Evolutionary conservation across 176 grass and related monocot species (phyloP), one percentile per base, ranked within the genome.

Genomic region (Sorghum bicolor): DNA sequence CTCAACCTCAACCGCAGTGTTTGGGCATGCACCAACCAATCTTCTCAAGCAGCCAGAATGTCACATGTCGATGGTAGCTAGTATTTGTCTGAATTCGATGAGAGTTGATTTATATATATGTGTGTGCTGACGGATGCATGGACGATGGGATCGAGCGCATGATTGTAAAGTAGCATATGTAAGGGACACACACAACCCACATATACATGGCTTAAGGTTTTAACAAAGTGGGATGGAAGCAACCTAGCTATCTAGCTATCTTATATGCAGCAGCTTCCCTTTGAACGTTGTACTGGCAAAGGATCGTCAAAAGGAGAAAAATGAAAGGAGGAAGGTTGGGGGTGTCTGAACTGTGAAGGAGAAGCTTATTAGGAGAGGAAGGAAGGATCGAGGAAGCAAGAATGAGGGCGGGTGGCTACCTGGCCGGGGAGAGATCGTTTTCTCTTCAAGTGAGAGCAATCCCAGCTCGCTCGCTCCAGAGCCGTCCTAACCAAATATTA

Each of bases 371-470:
- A 64, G 50, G 22, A 25, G 22, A 33, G 34, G 41, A 30, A 14
- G 40, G 24, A 17, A 39, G 1, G 61, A 14, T 31, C 11, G 41
- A 44, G 44, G 29, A 1, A 44, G 44, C n/a, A 1, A 12, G 62
- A 22, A 19, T 52, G 47, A 58, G 73, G 61, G 30, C 28, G 19
- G 24, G 22, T 26, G 66, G n/a, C n/a, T n/a, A n/a, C n/a, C n/a
- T n/a, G n/a, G 81, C 76, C 15, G 50, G 50, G 50, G 50, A 53
- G 50, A 53, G 55, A 82, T 88, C 78, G 74, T 85, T 85, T 88
- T 91, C 82, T 91, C 82, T 91, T 88, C 47, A 78, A 85, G 64
- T 50, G 72, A 82, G 82, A 85, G 85, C 88, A 88, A 88, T 74
- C 70, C 28, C 78, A 52, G 13, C 39, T n/a, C n/a, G n/a, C n/a